phyloP scores from a whole-genome alignment of 495 filamentous ascomycete species.

The Talaromyces ruber region DNA sequence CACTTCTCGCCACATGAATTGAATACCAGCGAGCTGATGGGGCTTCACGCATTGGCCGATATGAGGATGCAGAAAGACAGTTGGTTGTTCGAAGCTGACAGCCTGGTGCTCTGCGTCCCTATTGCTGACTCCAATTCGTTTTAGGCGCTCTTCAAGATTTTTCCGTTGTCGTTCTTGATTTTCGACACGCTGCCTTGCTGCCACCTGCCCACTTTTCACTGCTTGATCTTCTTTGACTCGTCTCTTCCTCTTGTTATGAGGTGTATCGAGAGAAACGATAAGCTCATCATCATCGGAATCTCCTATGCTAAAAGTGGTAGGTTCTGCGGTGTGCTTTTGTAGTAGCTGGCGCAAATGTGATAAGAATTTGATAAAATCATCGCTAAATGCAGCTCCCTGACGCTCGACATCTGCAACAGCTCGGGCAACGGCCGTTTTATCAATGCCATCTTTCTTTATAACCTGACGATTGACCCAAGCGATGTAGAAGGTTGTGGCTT shows the following conservation, averaged over 20 bases:
- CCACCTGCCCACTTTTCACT: constrained; percentile 36
- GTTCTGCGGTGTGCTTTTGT: background rate
- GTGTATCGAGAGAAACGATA: constrained; percentile 4
- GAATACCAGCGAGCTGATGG: constrained; percentile 63
- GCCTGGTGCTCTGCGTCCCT: constrained; percentile 41
- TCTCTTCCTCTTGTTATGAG: constrained; percentile 39
- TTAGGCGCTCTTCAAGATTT: constrained; percentile 33
- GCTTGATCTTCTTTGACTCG: constrained; percentile 34
- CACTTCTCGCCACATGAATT: constrained; percentile 85
- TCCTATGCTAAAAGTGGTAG: constrained; percentile 1
- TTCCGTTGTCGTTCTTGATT: constrained; percentile 41
- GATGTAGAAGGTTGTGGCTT: constrained; percentile 25
- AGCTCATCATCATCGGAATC: constrained; percentile 9
- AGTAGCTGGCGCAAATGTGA: background rate
- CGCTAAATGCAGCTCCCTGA: constrained; percentile 1
- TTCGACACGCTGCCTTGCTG: constrained; percentile 30
- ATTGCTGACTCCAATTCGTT: constrained; percentile 29
- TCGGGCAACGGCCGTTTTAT: constrained; percentile 9
- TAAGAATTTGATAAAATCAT: constrained; percentile 3
- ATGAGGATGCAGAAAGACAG: constrained; percentile 41
- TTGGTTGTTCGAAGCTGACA: constrained; percentile 60
- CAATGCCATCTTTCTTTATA: constrained; percentile 14
- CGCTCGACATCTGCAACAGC: constrained; percentile 14
- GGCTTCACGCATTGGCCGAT: constrained; percentile 43
- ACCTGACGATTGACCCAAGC: constrained; percentile 28